Evolutionary conservation across 192 early-diverging fungal genomes (phyloP).

Genomic region (Haplosporangium gracile): DNA sequence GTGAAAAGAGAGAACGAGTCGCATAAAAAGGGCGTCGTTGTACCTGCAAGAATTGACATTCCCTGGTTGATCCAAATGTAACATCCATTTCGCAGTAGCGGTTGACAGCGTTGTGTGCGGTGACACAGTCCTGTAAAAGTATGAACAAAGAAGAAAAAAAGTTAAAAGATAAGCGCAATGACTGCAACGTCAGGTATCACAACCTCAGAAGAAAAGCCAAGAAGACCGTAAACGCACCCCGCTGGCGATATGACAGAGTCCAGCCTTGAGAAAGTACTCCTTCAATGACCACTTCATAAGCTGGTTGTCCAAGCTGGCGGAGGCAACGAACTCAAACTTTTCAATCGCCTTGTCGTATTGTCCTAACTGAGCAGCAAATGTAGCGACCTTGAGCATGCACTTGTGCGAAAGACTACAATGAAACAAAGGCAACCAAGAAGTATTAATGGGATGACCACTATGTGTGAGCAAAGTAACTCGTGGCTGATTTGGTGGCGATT

Average conservation of each 20-base stretch:
- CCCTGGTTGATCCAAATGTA: conserved; percentile 85
- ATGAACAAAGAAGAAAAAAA: neutral
- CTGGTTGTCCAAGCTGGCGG: conserved; percentile 86
- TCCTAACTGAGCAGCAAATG: conserved; percentile 90
- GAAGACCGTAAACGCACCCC: conserved; percentile 62
- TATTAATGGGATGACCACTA: neutral
- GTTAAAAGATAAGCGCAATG: conserved; percentile 23
- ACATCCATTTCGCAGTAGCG: conserved; percentile 92
- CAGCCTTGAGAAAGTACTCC: conserved; percentile 98
- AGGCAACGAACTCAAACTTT: conserved; percentile 91
- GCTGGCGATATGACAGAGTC: conserved; percentile 89
- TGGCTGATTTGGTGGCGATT: neutral
- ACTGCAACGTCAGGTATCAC: too few relatives aligned
- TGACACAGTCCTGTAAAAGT: conserved; percentile 76
- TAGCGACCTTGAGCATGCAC: conserved; percentile 92
- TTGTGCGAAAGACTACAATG: conserved; percentile 83
- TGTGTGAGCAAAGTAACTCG: too few relatives aligned
- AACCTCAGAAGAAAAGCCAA: neutral
- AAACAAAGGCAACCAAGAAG: neutral
- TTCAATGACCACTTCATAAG: conserved; percentile 96
- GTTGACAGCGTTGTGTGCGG: conserved; percentile 80
- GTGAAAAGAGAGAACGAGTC: neutral
- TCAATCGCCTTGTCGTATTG: conserved; percentile 91
- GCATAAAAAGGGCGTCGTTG: conserved; percentile 9
- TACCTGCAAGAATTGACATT: conserved; percentile 83